Conservation (phyloP, 129 eudicot genomes). For the Ambrosia trifida region DNA sequence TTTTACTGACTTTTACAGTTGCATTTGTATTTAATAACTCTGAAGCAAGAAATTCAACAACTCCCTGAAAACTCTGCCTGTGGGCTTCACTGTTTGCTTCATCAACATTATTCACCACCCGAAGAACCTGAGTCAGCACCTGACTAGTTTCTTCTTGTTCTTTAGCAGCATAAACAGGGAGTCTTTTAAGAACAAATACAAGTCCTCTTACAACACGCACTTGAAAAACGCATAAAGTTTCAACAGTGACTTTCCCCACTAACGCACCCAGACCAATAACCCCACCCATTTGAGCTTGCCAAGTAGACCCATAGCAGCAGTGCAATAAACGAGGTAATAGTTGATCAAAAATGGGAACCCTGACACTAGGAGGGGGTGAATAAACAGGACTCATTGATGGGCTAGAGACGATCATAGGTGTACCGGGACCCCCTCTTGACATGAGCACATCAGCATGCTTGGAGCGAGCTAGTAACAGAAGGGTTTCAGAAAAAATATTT, state of each 20-base stretch:
- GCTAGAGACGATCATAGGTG: constrained; percentile 97
- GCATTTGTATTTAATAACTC: constrained; percentile 86
- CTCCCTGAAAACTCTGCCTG: constrained; percentile 88
- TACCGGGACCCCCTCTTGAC: constrained; percentile 94
- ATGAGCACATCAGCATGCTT: constrained; percentile 68
- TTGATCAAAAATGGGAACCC: constrained; percentile 91
- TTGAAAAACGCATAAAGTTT: constrained; percentile 79
- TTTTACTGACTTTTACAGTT: constrained; percentile 82
- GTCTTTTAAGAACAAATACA: constrained; percentile 90
- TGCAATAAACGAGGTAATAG: constrained; percentile 90
- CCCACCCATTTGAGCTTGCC: constrained; percentile 99
- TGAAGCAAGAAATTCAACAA: constrained; percentile 87
- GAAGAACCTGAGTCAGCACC: constrained; percentile 92
- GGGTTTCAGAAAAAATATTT: constrained; percentile 76
- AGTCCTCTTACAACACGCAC: constrained; percentile 82
- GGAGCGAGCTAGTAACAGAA: constrained; percentile 80
- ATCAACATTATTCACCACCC: constrained; percentile 97
- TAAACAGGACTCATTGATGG: constrained; percentile 97
- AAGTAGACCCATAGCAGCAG: constrained; percentile 87
- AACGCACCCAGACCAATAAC: constrained; percentile 94
- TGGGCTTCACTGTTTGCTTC: constrained; percentile 98
- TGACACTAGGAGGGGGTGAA: constrained; percentile 97
- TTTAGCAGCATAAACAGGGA: constrained; percentile 90
- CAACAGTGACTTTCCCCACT: constrained; percentile 97
- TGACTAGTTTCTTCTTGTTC: constrained; percentile 98